Evolutionary conservation across 2,329 filamentous ascomycete genomes (phyloP).

Genomic region (Apiospora koreana): DNA sequence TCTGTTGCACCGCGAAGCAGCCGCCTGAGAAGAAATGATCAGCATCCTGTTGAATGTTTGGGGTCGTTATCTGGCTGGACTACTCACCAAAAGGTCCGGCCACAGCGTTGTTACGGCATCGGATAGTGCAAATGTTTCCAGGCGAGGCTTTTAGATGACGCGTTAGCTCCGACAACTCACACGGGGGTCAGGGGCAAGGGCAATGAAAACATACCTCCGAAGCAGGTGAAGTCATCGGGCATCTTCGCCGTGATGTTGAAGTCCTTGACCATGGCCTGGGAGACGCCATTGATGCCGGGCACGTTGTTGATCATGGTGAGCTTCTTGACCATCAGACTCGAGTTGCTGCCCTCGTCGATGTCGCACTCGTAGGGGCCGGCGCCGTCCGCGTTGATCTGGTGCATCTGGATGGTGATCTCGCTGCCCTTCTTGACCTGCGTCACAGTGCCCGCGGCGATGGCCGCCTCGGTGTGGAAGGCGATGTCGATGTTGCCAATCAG

Average conservation of each 20-base stretch:
- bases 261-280: conserved; percentile 54
- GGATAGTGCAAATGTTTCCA: conserved; percentile 59
- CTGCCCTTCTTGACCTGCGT: conserved; percentile 50
- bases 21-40: conserved; percentile 27
- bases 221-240: conserved; percentile 50
- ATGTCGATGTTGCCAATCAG: conserved; percentile 41
- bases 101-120: conserved; percentile 59
- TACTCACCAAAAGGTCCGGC: conserved; percentile 54
- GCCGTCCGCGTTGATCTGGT: conserved; percentile 58
- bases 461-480: conserved; percentile 41
- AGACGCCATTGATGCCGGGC: conserved; percentile 58
- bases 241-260: conserved; percentile 58
- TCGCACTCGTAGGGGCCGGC: conserved; percentile 58
- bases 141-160: conserved; percentile 44
- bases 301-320: conserved; percentile 60
- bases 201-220: conserved; percentile 43
- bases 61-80: conserved; percentile 42
- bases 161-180: not conserved
- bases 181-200: not conserved
- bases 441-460: conserved; percentile 48
- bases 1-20: conserved; percentile 59
- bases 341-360: conserved; percentile 47
- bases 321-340: conserved; percentile 45
- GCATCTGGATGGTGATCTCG: conserved; percentile 47
- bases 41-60: conserved; percentile 43